Conservation (phyloP, 768 basidiomycete genomes). For the Russula earlei region DNA sequence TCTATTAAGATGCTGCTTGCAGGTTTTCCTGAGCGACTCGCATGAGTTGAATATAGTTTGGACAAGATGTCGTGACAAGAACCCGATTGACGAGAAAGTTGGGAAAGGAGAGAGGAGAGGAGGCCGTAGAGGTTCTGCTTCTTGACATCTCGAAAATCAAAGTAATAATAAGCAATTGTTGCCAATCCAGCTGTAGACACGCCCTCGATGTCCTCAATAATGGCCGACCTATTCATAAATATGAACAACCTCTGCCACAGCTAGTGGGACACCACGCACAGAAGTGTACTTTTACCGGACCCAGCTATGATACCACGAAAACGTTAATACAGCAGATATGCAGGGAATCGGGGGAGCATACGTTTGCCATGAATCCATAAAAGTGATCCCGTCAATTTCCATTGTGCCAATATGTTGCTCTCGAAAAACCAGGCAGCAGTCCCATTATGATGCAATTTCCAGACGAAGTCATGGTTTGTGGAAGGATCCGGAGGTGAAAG, state of each 20-base stretch:
- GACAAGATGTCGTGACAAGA: neutral
- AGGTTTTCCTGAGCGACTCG: neutral
- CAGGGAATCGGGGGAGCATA: neutral
- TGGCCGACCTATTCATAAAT: neutral
- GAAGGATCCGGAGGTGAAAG: neutral
- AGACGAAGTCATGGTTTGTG: neutral
- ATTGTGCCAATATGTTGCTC: neutral
- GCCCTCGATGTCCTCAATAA: neutral
- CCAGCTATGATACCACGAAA: neutral
- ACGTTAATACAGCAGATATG: fast-evolving
- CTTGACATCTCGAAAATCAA: neutral
- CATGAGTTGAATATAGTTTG: neutral
- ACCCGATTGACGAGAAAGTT: neutral
- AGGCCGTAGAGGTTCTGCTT: neutral
- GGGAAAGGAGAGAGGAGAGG: neutral
- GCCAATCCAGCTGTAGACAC: neutral
- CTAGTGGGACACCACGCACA: neutral
- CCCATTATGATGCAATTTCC: neutral
- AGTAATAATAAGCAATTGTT: neutral
- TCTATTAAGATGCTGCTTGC: neutral
- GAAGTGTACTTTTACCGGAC: neutral
- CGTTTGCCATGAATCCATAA: neutral
- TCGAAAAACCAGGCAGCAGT: neutral
- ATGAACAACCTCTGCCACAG: neutral
- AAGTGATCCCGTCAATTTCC: neutral